Conservation (phyloP, 73 alveolate species). For the Paramecium octaurelia region DNA sequence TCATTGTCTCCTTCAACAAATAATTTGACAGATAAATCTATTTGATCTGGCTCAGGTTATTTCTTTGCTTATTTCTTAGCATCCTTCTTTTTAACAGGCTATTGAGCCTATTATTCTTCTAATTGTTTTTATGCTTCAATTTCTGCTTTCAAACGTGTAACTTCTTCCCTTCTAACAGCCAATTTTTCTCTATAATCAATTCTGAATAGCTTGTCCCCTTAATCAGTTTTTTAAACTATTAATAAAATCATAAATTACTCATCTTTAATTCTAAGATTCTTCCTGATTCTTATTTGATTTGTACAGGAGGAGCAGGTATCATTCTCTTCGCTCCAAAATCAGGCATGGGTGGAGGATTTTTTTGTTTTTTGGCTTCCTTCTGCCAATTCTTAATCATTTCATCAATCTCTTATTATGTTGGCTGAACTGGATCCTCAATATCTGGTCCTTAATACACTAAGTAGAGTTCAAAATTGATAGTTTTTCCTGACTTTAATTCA, state of each 20-base stretch:
- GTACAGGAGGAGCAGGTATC: background rate
- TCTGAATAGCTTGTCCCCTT: background rate
- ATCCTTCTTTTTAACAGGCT: constrained; percentile 37
- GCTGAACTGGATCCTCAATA: constrained; percentile 40
- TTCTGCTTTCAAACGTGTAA: background rate
- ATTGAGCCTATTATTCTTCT: background rate
- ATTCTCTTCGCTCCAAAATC: constrained; percentile 37
- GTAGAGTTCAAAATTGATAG: background rate
- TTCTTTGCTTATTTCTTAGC: constrained; percentile 9
- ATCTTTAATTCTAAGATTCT: background rate
- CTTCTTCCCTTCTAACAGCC: background rate
- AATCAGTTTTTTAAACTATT: background rate
- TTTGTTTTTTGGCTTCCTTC: constrained; percentile 20
- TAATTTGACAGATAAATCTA: background rate
- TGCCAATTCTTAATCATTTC: constrained; percentile 38
- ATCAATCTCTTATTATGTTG: constrained; percentile 17
- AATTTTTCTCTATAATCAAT: constrained; percentile 32
- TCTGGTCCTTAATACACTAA: constrained; percentile 31
- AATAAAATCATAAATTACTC: background rate
- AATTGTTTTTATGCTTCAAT: constrained; percentile 3
- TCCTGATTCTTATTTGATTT: background rate
- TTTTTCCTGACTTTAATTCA: constrained; percentile 21
- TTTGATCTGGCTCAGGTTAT: background rate
- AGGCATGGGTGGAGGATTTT: constrained; percentile 48
- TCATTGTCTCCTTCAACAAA: background rate